Conservation (phyloP, 805 yeast species). For the Kazachstania kunashirensis region DNA sequence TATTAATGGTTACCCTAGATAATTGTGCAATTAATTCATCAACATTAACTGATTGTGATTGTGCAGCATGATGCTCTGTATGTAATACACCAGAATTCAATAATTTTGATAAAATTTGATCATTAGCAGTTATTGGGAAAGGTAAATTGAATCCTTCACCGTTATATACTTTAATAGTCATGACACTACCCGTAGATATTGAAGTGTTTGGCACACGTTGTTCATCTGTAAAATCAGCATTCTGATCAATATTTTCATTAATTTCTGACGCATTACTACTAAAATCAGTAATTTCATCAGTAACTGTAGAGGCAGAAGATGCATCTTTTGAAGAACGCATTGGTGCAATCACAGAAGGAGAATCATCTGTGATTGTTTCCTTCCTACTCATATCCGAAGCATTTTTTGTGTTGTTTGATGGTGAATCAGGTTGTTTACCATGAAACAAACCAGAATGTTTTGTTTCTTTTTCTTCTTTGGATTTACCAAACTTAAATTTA, state of each 20-base stretch:
- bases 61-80: conserved; percentile 7
- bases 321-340: conserved; percentile 21
- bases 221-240: background rate
- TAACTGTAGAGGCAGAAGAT: conserved; percentile 18
- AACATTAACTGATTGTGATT: conserved; percentile 8
- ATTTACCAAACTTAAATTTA: conserved; percentile 28
- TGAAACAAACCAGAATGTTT: conserved; percentile 7
- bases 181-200: conserved; percentile 41
- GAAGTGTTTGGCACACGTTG: conserved; percentile 10
- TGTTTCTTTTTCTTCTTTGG: conserved; percentile 26
- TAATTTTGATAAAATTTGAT: conserved; percentile 52
- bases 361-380: conserved; percentile 22
- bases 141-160: conserved; percentile 65
- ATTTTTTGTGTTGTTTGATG: background rate
- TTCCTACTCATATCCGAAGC: conserved; percentile 10
- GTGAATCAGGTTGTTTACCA: background rate
- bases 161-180: conserved; percentile 67
- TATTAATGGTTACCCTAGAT: conserved; percentile 17
- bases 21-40: conserved; percentile 22
- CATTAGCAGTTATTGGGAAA: conserved; percentile 54
- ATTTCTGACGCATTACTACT: conserved; percentile 2
- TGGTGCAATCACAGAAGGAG: conserved; percentile 21
- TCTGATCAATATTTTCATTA: background rate
- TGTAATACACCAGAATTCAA: conserved; percentile 43
- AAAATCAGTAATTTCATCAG: conserved; percentile 1